Conservation (phyloP, 1,139 yeast species). For the Sugiyamaella pinicola region DNA sequence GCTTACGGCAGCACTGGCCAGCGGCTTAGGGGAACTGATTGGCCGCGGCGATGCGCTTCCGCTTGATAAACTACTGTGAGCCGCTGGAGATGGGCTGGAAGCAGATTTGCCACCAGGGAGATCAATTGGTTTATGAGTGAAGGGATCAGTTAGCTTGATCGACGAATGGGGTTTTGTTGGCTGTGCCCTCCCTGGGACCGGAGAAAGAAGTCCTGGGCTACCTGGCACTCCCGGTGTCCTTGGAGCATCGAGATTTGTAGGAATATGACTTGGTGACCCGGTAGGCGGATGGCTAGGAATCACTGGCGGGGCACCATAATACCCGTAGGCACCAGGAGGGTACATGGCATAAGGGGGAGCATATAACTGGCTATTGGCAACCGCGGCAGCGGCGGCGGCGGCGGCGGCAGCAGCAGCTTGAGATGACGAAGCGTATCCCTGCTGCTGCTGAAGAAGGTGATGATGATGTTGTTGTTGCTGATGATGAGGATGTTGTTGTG, state of each 20-base stretch:
- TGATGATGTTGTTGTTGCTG: conserved; percentile 6
- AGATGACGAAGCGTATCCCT: conserved; percentile 11
- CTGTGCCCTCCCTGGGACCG: conserved; percentile 18
- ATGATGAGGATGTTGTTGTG: conserved; percentile 8
- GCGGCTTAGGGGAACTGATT: conserved; percentile 21
- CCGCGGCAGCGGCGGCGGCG: conserved; percentile 17
- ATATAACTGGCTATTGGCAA: conserved; percentile 13
- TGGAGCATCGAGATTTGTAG: conserved; percentile 18
- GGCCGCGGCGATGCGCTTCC: conserved; percentile 20
- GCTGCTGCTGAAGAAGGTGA: conserved; percentile 1
- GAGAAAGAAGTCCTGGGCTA: conserved; percentile 18
- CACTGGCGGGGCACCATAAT: conserved; percentile 20
- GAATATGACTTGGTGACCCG: conserved; percentile 17
- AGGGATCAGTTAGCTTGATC: conserved; percentile 36
- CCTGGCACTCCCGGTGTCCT: conserved; percentile 18
- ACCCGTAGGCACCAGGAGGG: conserved; percentile 20
- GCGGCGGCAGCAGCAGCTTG: conserved; percentile 20
- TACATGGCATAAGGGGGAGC: conserved; percentile 22
- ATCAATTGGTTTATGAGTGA: conserved; percentile 36
- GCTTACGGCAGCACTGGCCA: conserved; percentile 24
- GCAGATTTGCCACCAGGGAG: conserved; percentile 24
- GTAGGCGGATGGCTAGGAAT: conserved; percentile 15
- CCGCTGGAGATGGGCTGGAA: conserved; percentile 20
- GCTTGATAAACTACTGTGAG: conserved; percentile 22
- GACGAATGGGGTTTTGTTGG: conserved; percentile 32